phyloP scores from a whole-genome alignment of 345 rosid species.

The Acer saccharum region DNA sequence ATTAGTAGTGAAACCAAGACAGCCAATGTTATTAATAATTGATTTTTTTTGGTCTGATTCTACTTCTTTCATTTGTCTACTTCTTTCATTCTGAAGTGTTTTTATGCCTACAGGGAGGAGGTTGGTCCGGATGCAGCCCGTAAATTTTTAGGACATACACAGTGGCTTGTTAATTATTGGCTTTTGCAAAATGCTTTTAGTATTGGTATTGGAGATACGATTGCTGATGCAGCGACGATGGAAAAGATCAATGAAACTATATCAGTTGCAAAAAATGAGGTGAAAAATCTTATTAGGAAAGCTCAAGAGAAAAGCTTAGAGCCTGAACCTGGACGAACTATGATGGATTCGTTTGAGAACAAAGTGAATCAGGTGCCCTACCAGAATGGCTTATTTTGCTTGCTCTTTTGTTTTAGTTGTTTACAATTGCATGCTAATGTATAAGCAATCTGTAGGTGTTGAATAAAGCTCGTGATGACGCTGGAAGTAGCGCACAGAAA shows the following conservation, averaged over 20 bases:
- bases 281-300: slow-evolving; percentile 69
- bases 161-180: slow-evolving; percentile 99
- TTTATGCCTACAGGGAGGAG: slow-evolving; percentile 72
- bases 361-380: slow-evolving; percentile 82
- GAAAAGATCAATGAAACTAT: slow-evolving; percentile 90
- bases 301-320: slow-evolving; percentile 76
- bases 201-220: slow-evolving; percentile 98
- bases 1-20: background rate
- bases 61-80: background rate
- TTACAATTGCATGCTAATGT: slow-evolving; percentile 10
- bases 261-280: slow-evolving; percentile 74
- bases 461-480: slow-evolving; percentile 99
- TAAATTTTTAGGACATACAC: slow-evolving; percentile 96
- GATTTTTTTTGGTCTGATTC: background rate
- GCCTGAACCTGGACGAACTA: slow-evolving; percentile 95
- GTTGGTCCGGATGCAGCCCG: slow-evolving; percentile 99
- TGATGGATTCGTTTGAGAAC: slow-evolving; percentile 97
- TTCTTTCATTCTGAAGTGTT: background rate
- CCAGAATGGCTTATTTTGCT: background rate
- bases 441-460: slow-evolving; percentile 51
- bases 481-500: slow-evolving; percentile 95
- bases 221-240: slow-evolving; percentile 96
- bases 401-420: background rate
- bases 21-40: background rate
- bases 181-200: slow-evolving; percentile 92